Percentiles rank a stretch among this genome's conserved stretches.
These are phyloP conservation scores for Clohesyomyces aquaticus DNA, from an alignment of 495 filamentous ascomycete genomes.

Conservation along the genomic window DNA sequence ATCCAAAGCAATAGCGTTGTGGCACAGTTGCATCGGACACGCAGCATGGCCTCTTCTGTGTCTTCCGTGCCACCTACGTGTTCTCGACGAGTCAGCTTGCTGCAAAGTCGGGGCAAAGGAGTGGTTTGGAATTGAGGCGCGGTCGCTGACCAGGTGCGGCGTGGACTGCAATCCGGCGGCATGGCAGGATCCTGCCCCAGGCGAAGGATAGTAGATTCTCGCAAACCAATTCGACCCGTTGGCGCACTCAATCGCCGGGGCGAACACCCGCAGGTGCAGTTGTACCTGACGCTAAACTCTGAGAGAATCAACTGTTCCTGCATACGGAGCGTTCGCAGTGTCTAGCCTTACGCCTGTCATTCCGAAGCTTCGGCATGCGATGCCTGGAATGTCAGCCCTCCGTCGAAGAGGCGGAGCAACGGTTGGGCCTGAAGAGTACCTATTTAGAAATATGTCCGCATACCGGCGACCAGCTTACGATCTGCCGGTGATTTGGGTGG, in stretches of 20 bases:
- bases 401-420: no score
- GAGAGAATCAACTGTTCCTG: background rate
- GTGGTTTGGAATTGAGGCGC: background rate
- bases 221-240: background rate
- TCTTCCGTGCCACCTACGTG: slow-evolving; percentile 13
- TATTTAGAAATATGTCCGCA: background rate
- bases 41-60: background rate
- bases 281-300: background rate
- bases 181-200: background rate
- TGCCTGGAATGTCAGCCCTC: background rate
- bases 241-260: background rate
- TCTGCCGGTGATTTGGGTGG: no score
- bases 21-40: slow-evolving; percentile 11
- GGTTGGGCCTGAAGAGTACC: background rate
- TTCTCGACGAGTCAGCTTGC: background rate
- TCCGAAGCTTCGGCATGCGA: background rate
- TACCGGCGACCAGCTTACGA: no score
- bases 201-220: background rate
- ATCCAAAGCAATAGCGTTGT: slow-evolving; percentile 4
- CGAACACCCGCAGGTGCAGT: background rate
- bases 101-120: background rate
- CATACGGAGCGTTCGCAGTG: background rate
- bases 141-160: background rate
- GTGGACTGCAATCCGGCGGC: background rate
- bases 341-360: background rate